A percentile compares a stretch with the other conserved stretches of the same genome.
These are phyloP conservation scores for Euphorbia pulcherrima DNA, from an alignment of 345 rosid genomes.

Conservation along the genomic window DNA sequence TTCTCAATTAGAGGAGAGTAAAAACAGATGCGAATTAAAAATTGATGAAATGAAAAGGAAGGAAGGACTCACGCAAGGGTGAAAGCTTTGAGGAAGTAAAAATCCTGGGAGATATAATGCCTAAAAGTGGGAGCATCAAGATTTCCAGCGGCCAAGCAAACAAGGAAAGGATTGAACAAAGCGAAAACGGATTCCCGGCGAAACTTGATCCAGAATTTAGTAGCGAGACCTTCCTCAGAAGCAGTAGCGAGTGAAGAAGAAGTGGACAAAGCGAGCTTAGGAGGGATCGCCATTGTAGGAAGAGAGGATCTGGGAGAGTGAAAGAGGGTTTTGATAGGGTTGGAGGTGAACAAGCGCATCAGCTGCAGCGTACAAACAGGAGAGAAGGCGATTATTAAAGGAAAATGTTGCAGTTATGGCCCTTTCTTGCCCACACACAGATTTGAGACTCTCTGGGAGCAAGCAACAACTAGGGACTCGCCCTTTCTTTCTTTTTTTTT, in stretches of 20 bases:
- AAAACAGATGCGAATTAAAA: too few relatives aligned
- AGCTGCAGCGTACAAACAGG: not conserved
- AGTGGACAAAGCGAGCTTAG: slow-evolving; percentile 9
- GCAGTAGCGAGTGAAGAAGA: not conserved
- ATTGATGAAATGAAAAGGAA: not conserved
- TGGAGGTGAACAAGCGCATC: slow-evolving; percentile 22
- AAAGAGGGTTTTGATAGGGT: slow-evolving; percentile 28
- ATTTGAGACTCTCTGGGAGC: not conserved
- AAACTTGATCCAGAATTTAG: slow-evolving; percentile 69
- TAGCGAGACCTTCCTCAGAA: slow-evolving; percentile 48
- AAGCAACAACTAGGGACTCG: too few relatives aligned
- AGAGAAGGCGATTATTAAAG: not conserved
- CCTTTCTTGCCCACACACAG: not conserved
- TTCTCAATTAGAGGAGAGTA: not conserved
- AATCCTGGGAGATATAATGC: slow-evolving; percentile 77
- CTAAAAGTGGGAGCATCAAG: slow-evolving; percentile 69
- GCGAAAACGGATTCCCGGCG: slow-evolving; percentile 59
- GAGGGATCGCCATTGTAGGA: slow-evolving; percentile 25
- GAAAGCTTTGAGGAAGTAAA: slow-evolving; percentile 79
- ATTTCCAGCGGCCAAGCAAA: slow-evolving; percentile 72
- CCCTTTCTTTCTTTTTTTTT: not conserved
- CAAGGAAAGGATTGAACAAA: slow-evolving; percentile 66
- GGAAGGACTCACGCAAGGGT: slow-evolving; percentile 69
- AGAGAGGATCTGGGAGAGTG: slow-evolving; percentile 8
- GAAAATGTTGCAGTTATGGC: not conserved